A percentile compares a stretch with the other conserved stretches of the same genome.
phyloP scores from a whole-genome alignment of 2,329 filamentous ascomycete genomes.

The Pseudogymnoascus sp. region DNA sequence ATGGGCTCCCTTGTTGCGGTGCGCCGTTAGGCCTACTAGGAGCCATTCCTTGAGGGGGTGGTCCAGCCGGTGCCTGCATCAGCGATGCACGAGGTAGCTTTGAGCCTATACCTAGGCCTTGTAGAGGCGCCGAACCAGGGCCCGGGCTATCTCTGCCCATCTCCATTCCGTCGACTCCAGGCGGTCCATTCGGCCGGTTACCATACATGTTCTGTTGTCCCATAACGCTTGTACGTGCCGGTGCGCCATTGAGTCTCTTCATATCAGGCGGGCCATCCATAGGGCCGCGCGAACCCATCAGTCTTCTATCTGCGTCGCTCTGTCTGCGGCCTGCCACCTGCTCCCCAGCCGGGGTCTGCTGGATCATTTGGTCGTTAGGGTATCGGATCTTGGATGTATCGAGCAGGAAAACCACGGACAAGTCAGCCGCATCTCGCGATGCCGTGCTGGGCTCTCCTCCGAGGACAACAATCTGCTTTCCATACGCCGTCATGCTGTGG shows the following conservation, averaged over 20 bases:
- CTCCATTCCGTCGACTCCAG: conserved; percentile 32
- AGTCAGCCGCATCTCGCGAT: conserved; percentile 68
- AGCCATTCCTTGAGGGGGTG: conserved; percentile 49
- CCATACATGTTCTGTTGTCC: conserved; percentile 28
- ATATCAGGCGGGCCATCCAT: conserved; percentile 30
- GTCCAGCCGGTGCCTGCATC: conserved; percentile 35
- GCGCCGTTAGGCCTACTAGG: conserved; percentile 47
- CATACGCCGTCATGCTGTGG: conserved; percentile 94
- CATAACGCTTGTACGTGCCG: conserved; percentile 35
- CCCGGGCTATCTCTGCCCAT: conserved; percentile 26
- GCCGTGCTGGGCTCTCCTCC: conserved; percentile 92
- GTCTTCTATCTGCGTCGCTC: conserved; percentile 34
- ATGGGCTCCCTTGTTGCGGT: conserved; percentile 53
- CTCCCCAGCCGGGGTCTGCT: conserved; percentile 31
- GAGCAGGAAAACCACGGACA: conserved; percentile 82
- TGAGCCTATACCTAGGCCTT: conserved; percentile 26
- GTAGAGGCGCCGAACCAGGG: conserved; percentile 21
- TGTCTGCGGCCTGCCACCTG: conserved; percentile 31
- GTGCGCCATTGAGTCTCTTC: conserved; percentile 37
- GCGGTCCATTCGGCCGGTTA: conserved; percentile 21
- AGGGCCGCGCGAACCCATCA: conserved; percentile 23
- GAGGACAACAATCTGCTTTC: conserved; percentile 84
- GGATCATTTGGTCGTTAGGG: conserved; percentile 58
- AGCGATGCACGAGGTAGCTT: conserved; percentile 31
- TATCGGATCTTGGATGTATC: conserved; percentile 97